Evolutionary conservation across 495 filamentous ascomycete genomes (phyloP).

Genomic region (Podospora comata): DNA sequence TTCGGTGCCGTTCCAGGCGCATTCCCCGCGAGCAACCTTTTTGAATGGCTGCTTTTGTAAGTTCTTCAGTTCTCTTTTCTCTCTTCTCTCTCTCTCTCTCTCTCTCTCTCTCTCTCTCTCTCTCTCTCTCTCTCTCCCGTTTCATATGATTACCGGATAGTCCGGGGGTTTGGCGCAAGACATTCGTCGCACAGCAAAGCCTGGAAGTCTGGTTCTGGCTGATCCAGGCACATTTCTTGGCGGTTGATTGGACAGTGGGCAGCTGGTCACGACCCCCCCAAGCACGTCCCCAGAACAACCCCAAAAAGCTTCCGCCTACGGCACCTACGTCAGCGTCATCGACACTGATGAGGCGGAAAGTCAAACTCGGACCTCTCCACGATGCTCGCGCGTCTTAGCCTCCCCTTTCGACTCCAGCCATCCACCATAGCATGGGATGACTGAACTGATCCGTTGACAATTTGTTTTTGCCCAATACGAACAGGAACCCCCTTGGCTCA

Average conservation of each 20-base stretch:
- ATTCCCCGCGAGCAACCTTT: slow-evolving; percentile 5
- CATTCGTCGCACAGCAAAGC: not conserved
- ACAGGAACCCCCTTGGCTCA: slow-evolving; percentile 48
- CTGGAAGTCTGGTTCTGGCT: not conserved
- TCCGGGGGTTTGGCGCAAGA: not conserved
- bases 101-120: no score
- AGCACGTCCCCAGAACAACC: slow-evolving; percentile 1
- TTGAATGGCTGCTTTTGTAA: slow-evolving; percentile 51
- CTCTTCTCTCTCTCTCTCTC: no score
- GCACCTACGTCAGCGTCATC: slow-evolving; percentile 14
- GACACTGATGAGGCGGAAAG: not conserved
- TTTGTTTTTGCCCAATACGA: not conserved
- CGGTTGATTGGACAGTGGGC: not conserved
- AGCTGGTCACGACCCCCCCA: slow-evolving; percentile 1
- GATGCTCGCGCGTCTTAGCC: not conserved
- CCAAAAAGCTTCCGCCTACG: slow-evolving; percentile 1
- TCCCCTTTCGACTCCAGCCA: not conserved
- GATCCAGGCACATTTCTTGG: not conserved
- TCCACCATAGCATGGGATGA: slow-evolving; percentile 6
- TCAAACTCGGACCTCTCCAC: not conserved
- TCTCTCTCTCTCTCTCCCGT: slow-evolving; percentile 2
- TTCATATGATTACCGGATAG: not conserved
- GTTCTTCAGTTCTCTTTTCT: slow-evolving; percentile 24
- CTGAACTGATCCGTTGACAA: not conserved
- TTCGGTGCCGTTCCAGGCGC: slow-evolving; percentile 10